Conservation (phyloP, 2,329 filamentous ascomycete genomes). For the Colletotrichum higginsianum region DNA sequence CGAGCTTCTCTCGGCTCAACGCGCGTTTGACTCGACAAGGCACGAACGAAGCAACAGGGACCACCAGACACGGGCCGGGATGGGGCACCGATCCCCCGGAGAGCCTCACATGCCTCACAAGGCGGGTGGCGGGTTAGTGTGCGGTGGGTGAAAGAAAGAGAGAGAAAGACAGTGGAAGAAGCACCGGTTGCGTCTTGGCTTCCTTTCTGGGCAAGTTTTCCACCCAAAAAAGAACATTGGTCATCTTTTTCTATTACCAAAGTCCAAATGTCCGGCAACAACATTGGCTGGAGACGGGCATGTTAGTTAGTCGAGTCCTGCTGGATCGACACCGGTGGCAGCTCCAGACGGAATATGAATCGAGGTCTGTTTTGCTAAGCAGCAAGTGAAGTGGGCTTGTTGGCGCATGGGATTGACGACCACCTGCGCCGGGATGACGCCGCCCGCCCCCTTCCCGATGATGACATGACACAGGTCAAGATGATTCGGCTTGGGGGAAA, state of each 20-base stretch:
- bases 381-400: too few relatives aligned
- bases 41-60: background rate
- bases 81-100: constrained; percentile 11
- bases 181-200: constrained; percentile 40
- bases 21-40: background rate
- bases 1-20: background rate
- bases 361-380: background rate
- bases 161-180: background rate
- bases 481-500: background rate
- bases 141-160: too few relatives aligned
- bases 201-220: constrained; percentile 30
- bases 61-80: constrained; percentile 18
- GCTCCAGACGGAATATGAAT: background rate
- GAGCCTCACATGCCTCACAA: constrained; percentile 24
- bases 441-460: background rate
- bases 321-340: too few relatives aligned
- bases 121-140: background rate
- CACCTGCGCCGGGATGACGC: constrained; percentile 1
- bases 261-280: background rate
- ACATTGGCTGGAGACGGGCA: too few relatives aligned
- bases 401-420: background rate
- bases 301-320: background rate
- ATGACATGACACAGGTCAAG: background rate
- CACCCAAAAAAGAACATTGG: background rate
- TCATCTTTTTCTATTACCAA: constrained; percentile 5